Evolutionary conservation across 2,329 filamentous ascomycete species (phyloP).

Genomic region (Stagonosporopsis rhizophila): DNA sequence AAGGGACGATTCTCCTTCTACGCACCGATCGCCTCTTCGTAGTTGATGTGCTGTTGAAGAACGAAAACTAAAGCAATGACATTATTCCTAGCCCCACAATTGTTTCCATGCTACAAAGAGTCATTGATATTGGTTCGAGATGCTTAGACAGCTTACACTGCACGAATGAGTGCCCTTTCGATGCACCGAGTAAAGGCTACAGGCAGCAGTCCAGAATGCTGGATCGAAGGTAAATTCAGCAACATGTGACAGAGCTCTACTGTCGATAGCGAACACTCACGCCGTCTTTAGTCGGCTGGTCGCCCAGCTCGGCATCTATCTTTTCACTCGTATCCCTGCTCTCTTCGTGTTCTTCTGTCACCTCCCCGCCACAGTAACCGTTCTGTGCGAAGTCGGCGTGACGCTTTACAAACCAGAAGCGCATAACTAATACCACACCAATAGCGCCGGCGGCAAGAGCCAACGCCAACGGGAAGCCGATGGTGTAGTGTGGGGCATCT

Average conservation of each 20-base stretch:
- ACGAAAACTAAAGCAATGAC: not conserved
- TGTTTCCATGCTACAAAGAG: not conserved
- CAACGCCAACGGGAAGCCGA: conserved; percentile 11
- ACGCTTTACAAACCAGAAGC: conserved; percentile 12
- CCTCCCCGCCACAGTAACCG: not conserved
- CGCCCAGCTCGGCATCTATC: not conserved
- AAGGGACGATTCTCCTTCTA: conserved; percentile 41
- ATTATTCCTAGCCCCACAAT: not conserved
- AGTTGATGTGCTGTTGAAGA: not conserved
- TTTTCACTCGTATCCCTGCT: not conserved
- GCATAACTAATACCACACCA: conserved; percentile 4
- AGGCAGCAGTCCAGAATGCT: not conserved
- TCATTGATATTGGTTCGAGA: no score
- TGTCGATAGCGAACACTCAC: not conserved
- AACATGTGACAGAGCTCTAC: not conserved
- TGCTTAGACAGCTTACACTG: no score
- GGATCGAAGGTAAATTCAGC: no score
- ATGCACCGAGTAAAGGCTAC: no score
- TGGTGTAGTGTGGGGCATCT: conserved; percentile 9
- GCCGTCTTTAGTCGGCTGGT: not conserved
- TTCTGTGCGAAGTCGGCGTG: conserved; percentile 1
- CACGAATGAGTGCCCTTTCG: no score
- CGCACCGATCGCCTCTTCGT: conserved; percentile 42
- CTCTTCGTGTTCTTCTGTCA: not conserved
- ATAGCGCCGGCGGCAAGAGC: conserved; percentile 6